These are phyloP conservation scores for Sarocladium strictum DNA, from an alignment of 2,329 filamentous ascomycete genomes.

Conservation along the genomic window DNA sequence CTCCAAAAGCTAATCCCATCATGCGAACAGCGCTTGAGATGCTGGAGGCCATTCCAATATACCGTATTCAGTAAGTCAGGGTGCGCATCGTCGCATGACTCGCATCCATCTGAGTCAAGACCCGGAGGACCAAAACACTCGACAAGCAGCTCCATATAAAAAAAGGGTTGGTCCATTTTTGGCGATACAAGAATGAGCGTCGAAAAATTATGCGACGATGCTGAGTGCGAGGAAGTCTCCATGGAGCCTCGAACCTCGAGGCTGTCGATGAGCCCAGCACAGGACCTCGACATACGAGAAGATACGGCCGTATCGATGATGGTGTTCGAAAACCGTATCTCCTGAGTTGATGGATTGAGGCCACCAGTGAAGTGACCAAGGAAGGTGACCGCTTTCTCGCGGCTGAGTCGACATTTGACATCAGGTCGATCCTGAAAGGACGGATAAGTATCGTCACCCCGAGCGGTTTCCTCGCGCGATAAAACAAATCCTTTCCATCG, in stretches of 20 bases:
- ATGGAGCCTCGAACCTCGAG: constrained; percentile 16
- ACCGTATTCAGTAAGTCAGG: constrained; percentile 17
- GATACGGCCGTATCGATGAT: constrained; percentile 19
- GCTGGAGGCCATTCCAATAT: constrained; percentile 19
- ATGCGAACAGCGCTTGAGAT: constrained; percentile 18
- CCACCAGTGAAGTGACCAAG: constrained; percentile 19
- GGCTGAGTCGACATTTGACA: too few relatives aligned
- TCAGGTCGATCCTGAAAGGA: too few relatives aligned
- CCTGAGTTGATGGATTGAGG: constrained; percentile 17
- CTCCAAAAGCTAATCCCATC: constrained; percentile 17
- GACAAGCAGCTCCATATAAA: constrained; percentile 16
- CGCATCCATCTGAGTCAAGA: constrained; percentile 18
- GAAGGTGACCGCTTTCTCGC: too few relatives aligned
- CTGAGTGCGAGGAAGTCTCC: constrained; percentile 17
- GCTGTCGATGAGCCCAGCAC: constrained; percentile 13
- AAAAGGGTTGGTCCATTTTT: constrained; percentile 8
- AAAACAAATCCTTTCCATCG: too few relatives aligned
- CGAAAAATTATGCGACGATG: constrained; percentile 16
- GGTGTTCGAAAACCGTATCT: constrained; percentile 19
- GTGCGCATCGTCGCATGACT: constrained; percentile 18
- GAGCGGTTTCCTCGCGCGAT: too few relatives aligned
- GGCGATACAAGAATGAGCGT: constrained; percentile 17
- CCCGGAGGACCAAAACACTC: constrained; percentile 15
- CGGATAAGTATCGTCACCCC: too few relatives aligned
- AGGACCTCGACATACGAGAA: constrained; percentile 17